Conservation (phyloP, 148 eudicot species). For the Fagopyrum esculentum region DNA sequence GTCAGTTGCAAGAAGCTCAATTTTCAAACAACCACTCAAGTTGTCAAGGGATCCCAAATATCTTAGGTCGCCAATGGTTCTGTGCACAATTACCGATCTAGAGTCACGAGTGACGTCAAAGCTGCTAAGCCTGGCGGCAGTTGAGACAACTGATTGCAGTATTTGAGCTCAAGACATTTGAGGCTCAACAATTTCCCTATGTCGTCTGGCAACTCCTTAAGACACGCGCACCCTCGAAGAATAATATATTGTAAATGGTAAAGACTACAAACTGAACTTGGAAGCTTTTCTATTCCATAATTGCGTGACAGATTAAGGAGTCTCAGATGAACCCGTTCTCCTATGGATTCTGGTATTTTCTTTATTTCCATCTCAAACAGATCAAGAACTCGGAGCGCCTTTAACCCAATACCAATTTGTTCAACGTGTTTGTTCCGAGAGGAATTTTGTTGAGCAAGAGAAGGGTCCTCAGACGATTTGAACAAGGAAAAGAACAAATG, state of each 20-base stretch:
- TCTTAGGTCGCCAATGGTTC: too few relatives aligned
- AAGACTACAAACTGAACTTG: conserved; percentile 15
- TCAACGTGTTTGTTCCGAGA: not conserved
- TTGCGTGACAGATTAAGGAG: conserved; percentile 20
- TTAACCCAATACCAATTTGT: conserved; percentile 5
- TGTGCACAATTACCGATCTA: too few relatives aligned
- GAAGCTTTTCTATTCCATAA: conserved; percentile 8
- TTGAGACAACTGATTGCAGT: conserved; percentile 8
- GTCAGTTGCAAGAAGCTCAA: too few relatives aligned
- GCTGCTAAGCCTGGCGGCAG: conserved; percentile 17
- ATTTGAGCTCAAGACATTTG: conserved; percentile 14
- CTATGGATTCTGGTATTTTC: conserved; percentile 13
- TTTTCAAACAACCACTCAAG: too few relatives aligned
- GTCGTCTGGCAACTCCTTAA: conserved; percentile 15
- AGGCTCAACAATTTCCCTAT: conserved; percentile 9
- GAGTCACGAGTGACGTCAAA: not conserved
- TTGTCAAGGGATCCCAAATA: too few relatives aligned
- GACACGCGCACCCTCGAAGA: conserved; percentile 1
- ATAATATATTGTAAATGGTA: conserved; percentile 19
- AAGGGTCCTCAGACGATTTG: not conserved
- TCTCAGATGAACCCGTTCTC: conserved; percentile 19
- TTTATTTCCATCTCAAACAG: not conserved
- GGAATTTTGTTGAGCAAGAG: not conserved
- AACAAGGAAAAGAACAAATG: not conserved
- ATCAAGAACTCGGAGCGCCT: conserved; percentile 15